Evolutionary conservation across 2,329 filamentous ascomycete species (phyloP), one percentile per base, ranked within the genome.

Genomic region (Lecanicillium sp.): DNA sequence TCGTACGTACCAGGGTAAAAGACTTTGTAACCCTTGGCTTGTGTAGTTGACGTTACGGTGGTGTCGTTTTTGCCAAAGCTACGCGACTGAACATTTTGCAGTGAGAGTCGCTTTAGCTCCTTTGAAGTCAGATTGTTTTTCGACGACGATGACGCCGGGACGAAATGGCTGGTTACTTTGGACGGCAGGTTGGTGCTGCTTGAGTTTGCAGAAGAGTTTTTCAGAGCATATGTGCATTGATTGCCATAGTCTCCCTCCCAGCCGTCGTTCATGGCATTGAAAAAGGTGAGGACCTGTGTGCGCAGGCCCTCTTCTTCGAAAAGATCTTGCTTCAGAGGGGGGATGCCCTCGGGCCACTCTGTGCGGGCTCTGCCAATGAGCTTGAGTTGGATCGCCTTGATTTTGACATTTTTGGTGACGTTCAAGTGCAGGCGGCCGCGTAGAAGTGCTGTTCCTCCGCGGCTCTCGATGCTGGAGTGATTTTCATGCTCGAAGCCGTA

Each of bases 291-390:
- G 14, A 80, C 90, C 53, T 95, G 89, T 29, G 85, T 90, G 60
- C 94, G 82, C 43, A 96, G 71, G 4, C 80, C 85, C 49, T 92
- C 84, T 45, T 86, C 84, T 55, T 96, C 88, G 51, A 78, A 83
- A 38, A 86, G 79, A 29, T 94, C 85, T 1, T 82, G 73, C 59
- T 94, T 95, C 41, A 82, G 73, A 0, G 89, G 88, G 3, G 92
- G 90, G 20, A 96, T 92, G 36, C 88, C 87, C 65, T 96, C 92
- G 13, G 92, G 90, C 92, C 92, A 98, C 55, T 95, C 88, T 2
- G 92, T 96, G 46, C 83, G 77, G 3, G 88, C 86, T 55, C 80
- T 83, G 20, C 90, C 92, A 29, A 81, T 76, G 49, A 98, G 85
- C 51, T 85, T 90, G 37, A 98, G 69, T 5, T 84, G 88, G 17